Base-by-base conservation (phyloP, 148 eudicot genomes). In the Spergularia marina region DNA sequence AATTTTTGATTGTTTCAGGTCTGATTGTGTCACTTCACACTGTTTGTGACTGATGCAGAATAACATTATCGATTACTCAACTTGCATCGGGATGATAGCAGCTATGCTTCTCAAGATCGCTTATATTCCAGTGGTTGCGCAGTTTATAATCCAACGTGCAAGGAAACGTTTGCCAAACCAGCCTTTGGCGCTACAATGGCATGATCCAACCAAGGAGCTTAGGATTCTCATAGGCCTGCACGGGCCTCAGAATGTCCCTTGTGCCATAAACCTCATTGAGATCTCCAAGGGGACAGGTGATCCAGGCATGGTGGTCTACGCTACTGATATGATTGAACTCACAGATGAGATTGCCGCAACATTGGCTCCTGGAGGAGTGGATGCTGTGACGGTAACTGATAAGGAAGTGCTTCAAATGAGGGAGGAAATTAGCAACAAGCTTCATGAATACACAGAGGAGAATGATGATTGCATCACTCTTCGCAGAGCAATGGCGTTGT, bases 101-200 rank as follows among this genome's bases (percentile, higher is more conserved):
- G 90, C 89, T 5, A 82, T 82, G 73, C 65, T 94, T 58, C 73
- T 91, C 39, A 87, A 91, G 75, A 82, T 94, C 60, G 74, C 87
- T 55, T 91, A 89, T 82, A 81, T 89, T 20, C 98, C 98, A 7
- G 73, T 90, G 47, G 89, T 94, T 0, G 93, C 88, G 4, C 80
- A 77, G 8, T 86, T 82, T 74, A 89, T 94, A 73, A 89, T 90
- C 23, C 74, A 85, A 55, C 91, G 96, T 0, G 98, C 96, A 25
- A 83, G 86, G 25, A 86, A 78, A 65, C 89, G 88, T 16, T 81
- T 87, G 36, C 92, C 97, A 16, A 89, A 86, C 16, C 90, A 90
- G 65, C 80, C 84, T 52, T 84, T 90, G 91, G 96, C 93, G 20
- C 78, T 94, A 30, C 97, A 94, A 49, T 94, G 98, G 97, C 94